Base-by-base conservation (phyloP, 2,329 filamentous ascomycete genomes). In the Diplodia sapinea region DNA sequence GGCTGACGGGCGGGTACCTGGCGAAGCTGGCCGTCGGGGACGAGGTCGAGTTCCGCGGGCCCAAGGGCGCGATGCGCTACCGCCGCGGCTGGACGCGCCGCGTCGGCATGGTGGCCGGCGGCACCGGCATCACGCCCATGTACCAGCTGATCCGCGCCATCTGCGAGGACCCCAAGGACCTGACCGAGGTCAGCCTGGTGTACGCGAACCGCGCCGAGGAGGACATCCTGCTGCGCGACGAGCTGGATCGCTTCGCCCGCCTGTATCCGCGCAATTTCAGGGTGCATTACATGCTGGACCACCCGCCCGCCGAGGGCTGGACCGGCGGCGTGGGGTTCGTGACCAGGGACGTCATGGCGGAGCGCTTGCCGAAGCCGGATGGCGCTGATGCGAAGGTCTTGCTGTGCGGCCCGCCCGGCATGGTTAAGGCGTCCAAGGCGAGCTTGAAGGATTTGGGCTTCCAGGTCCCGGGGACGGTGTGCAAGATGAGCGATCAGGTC, bases 131-230 rank as follows among this genome's bases (percentile, higher is more conserved):
- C 68, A 85, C 86, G 0, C 85, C 86, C 2, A 86, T 87, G 83
- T 87, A 82, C 73, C 87, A 89, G 72, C 75, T 90, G 7, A 88
- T 89, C 72, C 84, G 87, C 4, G 86, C 86, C 52, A 87, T 89
- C 67, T 88, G 86, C 72, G 87, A 89, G 72, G 84, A 89, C 65
- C 79, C 83, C n/a, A 77, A 75, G 7, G 88, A 90, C 69, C 80
- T 79, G 0, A 89, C 88, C 0, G 76, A 85, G 70, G 75, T 89
- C 51, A 84, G 79, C 54, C 77, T 90, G 4, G 75, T 90, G 36
- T 89, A 88, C 69, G 88, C 86, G 36, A 89, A 88, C 75, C 80
- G 83, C 1, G 81, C 80, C 0, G 86, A 88, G 70, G 80, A 79
- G 1, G 88, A 90, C 70, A 89, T 90, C 66, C 74, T 90, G 8